Evolutionary conservation across 176 grass and related monocot genomes (phyloP).

Genomic region (Oryza rufipogon): DNA sequence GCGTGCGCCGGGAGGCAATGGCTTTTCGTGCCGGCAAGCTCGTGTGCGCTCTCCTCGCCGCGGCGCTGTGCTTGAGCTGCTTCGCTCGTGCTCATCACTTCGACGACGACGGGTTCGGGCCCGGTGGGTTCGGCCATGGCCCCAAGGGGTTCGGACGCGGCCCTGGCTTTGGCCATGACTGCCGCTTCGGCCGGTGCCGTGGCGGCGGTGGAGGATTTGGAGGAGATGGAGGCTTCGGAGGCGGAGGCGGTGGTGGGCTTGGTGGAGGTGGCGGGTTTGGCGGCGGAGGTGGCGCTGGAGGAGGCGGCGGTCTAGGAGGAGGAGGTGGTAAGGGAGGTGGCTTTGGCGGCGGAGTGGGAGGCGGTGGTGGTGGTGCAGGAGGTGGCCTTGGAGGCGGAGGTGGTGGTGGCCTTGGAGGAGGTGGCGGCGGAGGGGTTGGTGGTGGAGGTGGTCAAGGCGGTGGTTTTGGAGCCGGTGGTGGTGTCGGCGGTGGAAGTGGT

Average conservation of each 20-base stretch:
- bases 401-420: neutral
- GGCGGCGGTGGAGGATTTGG: neutral
- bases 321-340: neutral
- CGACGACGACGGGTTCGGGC: slow-evolving; percentile 34
- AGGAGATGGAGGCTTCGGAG: slow-evolving; percentile 27
- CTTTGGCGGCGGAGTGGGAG: neutral
- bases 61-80: slow-evolving; percentile 29
- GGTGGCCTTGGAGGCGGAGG: neutral
- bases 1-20: neutral
- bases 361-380: slow-evolving; percentile 20
- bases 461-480: neutral
- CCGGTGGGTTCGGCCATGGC: neutral
- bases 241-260: slow-evolving; percentile 18
- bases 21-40: slow-evolving; percentile 9
- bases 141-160: neutral
- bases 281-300: slow-evolving; percentile 32
- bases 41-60: neutral
- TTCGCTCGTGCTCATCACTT: slow-evolving; percentile 11
- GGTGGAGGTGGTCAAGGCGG: neutral
- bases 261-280: slow-evolving; percentile 20
- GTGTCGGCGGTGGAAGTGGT: neutral
- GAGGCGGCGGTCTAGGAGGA: neutral
- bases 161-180: slow-evolving; percentile 37
- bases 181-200: slow-evolving; percentile 41
- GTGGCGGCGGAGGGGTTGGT: neutral